Conservation (phyloP, 306 rosid genomes). For the Castanopsis chinensis region DNA sequence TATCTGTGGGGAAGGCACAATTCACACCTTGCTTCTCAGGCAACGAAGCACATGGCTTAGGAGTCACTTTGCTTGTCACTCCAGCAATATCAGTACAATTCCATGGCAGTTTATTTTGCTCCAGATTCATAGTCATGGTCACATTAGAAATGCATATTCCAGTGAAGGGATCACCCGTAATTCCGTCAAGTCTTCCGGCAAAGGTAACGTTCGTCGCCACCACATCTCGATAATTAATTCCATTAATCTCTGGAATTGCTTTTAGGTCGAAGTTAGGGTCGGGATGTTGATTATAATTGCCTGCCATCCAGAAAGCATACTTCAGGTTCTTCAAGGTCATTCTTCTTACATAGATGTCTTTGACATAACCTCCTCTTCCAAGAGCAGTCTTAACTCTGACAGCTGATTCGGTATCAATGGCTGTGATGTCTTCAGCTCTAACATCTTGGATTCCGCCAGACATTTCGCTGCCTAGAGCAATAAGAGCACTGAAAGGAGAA, state of each 20-base stretch:
- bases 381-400: constrained; percentile 59
- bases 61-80: constrained; percentile 48
- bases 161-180: constrained; percentile 41
- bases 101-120: constrained; percentile 49
- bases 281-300: constrained; percentile 54
- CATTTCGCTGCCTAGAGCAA: constrained; percentile 90
- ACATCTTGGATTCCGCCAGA: constrained; percentile 76
- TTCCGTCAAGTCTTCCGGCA: constrained; percentile 54
- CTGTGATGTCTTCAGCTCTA: constrained; percentile 55
- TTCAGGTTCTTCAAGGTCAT: constrained; percentile 52
- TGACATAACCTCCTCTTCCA: constrained; percentile 71
- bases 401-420: constrained; percentile 56
- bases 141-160: constrained; percentile 66
- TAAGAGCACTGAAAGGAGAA: constrained; percentile 56
- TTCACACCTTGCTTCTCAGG: constrained; percentile 28
- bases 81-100: constrained; percentile 58
- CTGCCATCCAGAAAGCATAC: constrained; percentile 71
- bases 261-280: constrained; percentile 42
- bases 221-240: constrained; percentile 52
- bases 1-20: constrained; percentile 51
- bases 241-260: constrained; percentile 50
- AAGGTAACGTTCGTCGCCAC: constrained; percentile 47
- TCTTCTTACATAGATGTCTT: constrained; percentile 53
- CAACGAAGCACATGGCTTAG: constrained; percentile 51
- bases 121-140: constrained; percentile 13